These are phyloP conservation scores for Emericellopsis terricola DNA, from an alignment of 495 filamentous ascomycete species.

Conservation along the genomic window DNA sequence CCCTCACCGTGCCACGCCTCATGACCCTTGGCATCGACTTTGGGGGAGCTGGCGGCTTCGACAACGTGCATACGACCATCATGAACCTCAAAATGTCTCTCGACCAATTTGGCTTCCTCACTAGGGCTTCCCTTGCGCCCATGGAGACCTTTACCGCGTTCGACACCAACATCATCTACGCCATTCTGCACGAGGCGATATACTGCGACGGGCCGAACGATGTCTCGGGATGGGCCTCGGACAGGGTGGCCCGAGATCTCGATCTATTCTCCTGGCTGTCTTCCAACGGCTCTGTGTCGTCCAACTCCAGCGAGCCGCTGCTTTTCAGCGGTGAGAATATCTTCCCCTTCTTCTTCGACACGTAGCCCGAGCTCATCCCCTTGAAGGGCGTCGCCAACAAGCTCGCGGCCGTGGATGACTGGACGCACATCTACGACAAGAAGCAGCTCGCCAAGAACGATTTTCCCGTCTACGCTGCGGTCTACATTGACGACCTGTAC, in stretches of 20 bases:
- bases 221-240: slow-evolving; percentile 30
- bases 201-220: slow-evolving; percentile 47
- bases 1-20: slow-evolving; percentile 50
- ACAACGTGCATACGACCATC: slow-evolving; percentile 51
- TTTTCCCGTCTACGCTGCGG: slow-evolving; percentile 76
- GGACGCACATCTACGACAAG: slow-evolving; percentile 63
- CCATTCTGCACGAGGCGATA: slow-evolving; percentile 67
- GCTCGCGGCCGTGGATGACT: slow-evolving; percentile 45
- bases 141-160: slow-evolving; percentile 49
- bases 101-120: slow-evolving; percentile 51
- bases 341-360: slow-evolving; percentile 63
- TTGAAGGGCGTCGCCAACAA: slow-evolving; percentile 48
- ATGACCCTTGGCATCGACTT: slow-evolving; percentile 59
- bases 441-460: slow-evolving; percentile 54
- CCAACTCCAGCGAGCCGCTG: slow-evolving; percentile 22
- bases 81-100: slow-evolving; percentile 51
- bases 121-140: slow-evolving; percentile 43
- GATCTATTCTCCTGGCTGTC: slow-evolving; percentile 24
- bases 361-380: slow-evolving; percentile 49
- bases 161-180: slow-evolving; percentile 65
- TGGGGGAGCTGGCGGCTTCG: slow-evolving; percentile 58
- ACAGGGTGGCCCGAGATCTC: slow-evolving; percentile 19
- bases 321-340: slow-evolving; percentile 90
- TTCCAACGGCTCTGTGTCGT: too few relatives aligned
- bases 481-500: slow-evolving; percentile 89